A percentile compares a stretch with the other conserved stretches of the same genome.
These are phyloP conservation scores for Rhodotorula kratochvilovae DNA, from an alignment of 768 basidiomycete genomes.

Conservation along the genomic window DNA sequence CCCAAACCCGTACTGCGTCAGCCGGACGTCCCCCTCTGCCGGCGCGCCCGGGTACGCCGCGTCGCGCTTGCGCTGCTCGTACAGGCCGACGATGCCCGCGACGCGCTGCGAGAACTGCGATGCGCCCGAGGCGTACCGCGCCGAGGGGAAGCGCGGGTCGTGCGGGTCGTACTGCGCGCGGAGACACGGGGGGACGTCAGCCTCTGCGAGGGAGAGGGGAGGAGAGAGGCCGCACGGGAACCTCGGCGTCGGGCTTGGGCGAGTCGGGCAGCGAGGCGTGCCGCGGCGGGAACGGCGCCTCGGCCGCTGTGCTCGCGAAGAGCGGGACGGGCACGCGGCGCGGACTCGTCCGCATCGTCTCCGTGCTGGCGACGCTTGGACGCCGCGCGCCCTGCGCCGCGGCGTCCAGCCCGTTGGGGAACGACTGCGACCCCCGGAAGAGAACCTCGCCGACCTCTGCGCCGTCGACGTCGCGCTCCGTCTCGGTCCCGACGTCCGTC, in stretches of 20 bases:
- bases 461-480: background rate
- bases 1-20: conserved; percentile 16
- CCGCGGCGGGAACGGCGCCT: background rate
- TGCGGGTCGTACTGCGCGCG: conserved; percentile 10
- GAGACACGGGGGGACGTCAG: background rate
- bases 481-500: background rate
- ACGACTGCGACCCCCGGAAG: conserved; percentile 25
- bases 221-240: conserved; percentile 3
- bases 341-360: background rate
- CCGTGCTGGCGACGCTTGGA: background rate
- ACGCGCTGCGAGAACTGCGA: conserved; percentile 24
- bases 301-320: background rate
- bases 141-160: background rate
- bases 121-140: conserved; percentile 15
- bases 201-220: background rate
- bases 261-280: background rate
- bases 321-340: background rate
- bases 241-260: conserved; percentile 7
- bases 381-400: background rate
- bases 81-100: conserved; percentile 21
- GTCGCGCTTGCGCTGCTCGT: conserved; percentile 22
- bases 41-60: background rate
- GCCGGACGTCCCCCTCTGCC: background rate
- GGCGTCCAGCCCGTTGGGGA: background rate
- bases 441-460: conserved; percentile 21